Conservation (phyloP, 2,329 filamentous ascomycete species). For the Diplodia intermedia region DNA sequence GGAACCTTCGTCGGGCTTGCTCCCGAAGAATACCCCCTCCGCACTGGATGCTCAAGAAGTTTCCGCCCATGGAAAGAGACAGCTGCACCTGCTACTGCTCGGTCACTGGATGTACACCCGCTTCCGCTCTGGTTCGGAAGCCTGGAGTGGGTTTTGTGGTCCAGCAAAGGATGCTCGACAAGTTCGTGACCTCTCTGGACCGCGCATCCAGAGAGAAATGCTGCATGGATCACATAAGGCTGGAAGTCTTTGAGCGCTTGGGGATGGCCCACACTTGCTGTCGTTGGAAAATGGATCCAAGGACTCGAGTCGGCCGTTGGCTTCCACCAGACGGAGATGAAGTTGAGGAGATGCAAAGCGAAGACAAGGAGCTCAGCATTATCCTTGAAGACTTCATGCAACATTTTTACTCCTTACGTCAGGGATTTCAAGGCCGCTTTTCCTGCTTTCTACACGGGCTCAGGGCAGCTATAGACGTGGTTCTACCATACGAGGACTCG, state of each 20-base stretch:
- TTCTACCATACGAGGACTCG: background rate
- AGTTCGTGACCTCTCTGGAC: background rate
- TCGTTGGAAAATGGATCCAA: background rate
- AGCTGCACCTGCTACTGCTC: background rate
- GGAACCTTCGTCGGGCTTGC: no score
- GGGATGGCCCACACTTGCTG: background rate
- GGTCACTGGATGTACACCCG: background rate
- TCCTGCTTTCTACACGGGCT: background rate
- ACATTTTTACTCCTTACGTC: background rate
- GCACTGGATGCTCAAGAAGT: background rate
- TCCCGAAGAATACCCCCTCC: no score
- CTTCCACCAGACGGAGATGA: background rate
- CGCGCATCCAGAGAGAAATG: background rate
- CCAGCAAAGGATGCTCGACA: background rate
- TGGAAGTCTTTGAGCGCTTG: background rate
- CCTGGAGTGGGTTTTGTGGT: accelerated
- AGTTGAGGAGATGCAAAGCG: background rate
- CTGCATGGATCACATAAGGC: background rate
- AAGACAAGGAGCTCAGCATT: background rate
- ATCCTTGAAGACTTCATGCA: background rate
- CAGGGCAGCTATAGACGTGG: background rate
- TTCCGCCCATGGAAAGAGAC: background rate
- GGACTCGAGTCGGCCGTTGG: no score
- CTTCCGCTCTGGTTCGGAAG: background rate
- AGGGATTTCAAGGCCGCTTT: background rate